phyloP scores from a whole-genome alignment of 306 rosid species.

The Casuarina equisetifolia region DNA sequence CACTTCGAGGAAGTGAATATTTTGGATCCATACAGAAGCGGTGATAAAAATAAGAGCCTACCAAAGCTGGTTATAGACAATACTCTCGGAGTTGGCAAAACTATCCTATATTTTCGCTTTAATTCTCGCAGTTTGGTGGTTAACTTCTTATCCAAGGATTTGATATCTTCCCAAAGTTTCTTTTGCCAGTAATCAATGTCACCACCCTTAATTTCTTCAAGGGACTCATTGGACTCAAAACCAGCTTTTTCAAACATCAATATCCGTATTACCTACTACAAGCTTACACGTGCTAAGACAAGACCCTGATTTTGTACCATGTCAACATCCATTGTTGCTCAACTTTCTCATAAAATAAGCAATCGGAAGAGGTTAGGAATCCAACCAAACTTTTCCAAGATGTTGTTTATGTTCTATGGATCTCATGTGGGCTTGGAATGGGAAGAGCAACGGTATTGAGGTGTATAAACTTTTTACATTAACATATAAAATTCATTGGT shows the following conservation, averaged over 20 bases:
- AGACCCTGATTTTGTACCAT: not conserved
- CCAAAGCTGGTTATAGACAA: slow-evolving; percentile 39
- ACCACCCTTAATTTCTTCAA: slow-evolving; percentile 34
- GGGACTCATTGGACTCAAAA: slow-evolving; percentile 33
- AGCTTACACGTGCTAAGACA: slow-evolving; percentile 24
- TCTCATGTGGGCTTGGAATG: too few relatives aligned
- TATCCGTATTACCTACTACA: not conserved
- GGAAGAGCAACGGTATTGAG: too few relatives aligned
- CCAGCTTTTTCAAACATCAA: slow-evolving; percentile 33
- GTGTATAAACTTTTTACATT: too few relatives aligned
- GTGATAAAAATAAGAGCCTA: slow-evolving; percentile 32
- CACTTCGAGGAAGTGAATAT: slow-evolving; percentile 44
- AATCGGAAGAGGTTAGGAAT: too few relatives aligned
- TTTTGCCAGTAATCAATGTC: slow-evolving; percentile 25
- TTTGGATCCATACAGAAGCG: slow-evolving; percentile 62
- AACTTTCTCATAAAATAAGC: too few relatives aligned
- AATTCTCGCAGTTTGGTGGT: slow-evolving; percentile 38
- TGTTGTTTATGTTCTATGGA: too few relatives aligned
- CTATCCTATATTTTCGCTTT: slow-evolving; percentile 28
- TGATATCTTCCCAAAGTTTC: slow-evolving; percentile 26
- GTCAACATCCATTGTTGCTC: not conserved
- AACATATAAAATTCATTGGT: too few relatives aligned
- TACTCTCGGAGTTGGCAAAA: slow-evolving; percentile 58
- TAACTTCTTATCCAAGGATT: slow-evolving; percentile 17
- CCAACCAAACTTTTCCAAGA: too few relatives aligned